Evolutionary conservation across 2,329 filamentous ascomycete species (phyloP), one percentile per base, ranked within the genome.

Genomic region (Aulographum hederae): DNA sequence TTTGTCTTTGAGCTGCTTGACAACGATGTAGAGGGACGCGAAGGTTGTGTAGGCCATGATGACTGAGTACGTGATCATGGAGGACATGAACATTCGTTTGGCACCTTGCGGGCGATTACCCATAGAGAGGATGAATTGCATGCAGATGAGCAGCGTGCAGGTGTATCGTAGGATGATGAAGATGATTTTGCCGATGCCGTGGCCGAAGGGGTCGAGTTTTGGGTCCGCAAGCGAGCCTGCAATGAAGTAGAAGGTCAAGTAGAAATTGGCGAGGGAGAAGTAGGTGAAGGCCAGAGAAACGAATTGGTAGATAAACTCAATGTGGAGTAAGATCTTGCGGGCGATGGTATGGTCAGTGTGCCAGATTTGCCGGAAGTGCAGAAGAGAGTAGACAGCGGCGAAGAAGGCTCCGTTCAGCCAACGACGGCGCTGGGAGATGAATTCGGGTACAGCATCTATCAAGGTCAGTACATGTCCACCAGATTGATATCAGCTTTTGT

Each of bases 331-430:
- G 16, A 92, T 66, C 56, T 98, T 98, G 42, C 89, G 78, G 23
- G 73, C 67, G 15, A 95, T 47, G 1, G 82, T 89, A 54, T 98
- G 89, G 51, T 95, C 89, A 0, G 89, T 98, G 16, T 59, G 57
- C 79, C 86, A 92, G 46, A 98, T 75, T 55, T 98, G 91, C 43
- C 69, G 75, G 54, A 86, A 93, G 56, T 98, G 89, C 26, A 94
- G 78, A 3, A 95, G 71, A 2, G 86, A 95, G 62, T 95, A 98
- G 32, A 95, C 85, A 27, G 89, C 89, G 0, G 89, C 91, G 51
- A 98, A 98, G 62, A 98, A 98, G 41, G 89, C 89, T 48, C 89
- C 89, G 51, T 98, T 98, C 38, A 98, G 73, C 89, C 89, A 98
- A 54, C 89, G 73, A 49, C 89, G 73, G 47, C 89, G 78, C 49